These are phyloP conservation scores for Trichosanthes truncata DNA, from an alignment of 306 rosid species.

Conservation along the genomic window DNA sequence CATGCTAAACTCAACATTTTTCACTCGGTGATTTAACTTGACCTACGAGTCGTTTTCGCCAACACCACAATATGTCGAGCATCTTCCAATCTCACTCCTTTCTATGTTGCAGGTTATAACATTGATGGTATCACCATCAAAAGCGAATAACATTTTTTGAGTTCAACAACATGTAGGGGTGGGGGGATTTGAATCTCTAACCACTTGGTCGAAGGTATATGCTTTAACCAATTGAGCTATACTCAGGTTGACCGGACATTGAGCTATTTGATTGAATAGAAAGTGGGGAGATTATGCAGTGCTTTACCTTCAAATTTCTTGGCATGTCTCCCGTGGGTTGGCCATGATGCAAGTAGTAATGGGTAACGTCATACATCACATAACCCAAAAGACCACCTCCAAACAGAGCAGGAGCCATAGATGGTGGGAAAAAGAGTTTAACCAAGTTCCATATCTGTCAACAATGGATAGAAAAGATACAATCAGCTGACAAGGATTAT, in stretches of 20 bases:
- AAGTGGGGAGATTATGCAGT: neutral
- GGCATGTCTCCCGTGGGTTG: conserved; percentile 51
- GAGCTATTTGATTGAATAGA: neutral
- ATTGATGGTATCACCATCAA: neutral
- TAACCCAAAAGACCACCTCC: conserved; percentile 93
- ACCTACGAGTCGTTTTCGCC: neutral
- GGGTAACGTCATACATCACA: conserved; percentile 89
- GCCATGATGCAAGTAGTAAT: conserved; percentile 89
- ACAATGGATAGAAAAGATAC: conserved; percentile 7
- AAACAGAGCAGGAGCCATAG: conserved; percentile 70
- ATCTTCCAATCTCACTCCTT: neutral
- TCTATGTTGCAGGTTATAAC: neutral
- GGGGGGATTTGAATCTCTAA: neutral
- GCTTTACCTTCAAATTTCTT: conserved; percentile 64
- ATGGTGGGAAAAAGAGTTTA: conserved; percentile 49
- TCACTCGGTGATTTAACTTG: neutral
- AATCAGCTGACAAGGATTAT: neutral
- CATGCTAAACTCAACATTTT: neutral
- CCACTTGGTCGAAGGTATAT: neutral
- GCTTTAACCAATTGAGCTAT: neutral
- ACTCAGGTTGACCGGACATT: neutral
- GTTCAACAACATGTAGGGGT: neutral
- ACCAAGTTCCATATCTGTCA: conserved; percentile 75
- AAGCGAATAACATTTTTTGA: neutral
- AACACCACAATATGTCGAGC: neutral